Evolutionary conservation across 108 stramenopile genomes (phyloP), one percentile per base, ranked within the genome.

Genomic region (Cyclotella baltica): DNA sequence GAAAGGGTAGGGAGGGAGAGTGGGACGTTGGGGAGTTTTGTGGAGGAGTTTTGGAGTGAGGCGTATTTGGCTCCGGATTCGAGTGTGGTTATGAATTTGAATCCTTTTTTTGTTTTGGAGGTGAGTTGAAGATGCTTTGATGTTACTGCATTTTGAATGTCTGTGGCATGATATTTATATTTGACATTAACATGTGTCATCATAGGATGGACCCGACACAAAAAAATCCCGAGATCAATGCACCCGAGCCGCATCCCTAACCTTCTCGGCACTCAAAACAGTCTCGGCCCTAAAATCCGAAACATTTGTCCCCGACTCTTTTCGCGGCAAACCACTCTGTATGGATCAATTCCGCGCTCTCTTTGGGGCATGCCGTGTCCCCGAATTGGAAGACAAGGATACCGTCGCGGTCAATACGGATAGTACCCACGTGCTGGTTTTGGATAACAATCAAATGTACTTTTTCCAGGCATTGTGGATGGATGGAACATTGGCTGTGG

Each of bases 1-100:
- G 93, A 93, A 22, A 61, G 75, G 40, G 58, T 72, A 28, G 86
- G 89, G 27, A 58, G 80, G 9, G 78, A 76, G 28, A 68, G 67
- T 5, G 89, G 89, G 20, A 77, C 75, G 0, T 61, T 92, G 53
- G 92, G 90, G 27, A 85, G 81, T 30, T 96, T 88, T 76, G 85
- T 96, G 5, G 95, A 96, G 78, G 91, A 92, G 71, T 96, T 94
- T 71, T 96, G 95, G 95, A 86, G 83, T 28, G 95, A 96, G 28
- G 82, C 89, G 37, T 96, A 96, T 71, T 72, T 96, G 16, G 91
- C 89, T n/a, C 93, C 92, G 3, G 92, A 96, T 72, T 72, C 83
- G 0, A 73, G 75, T 25, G 92, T 93, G 1, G 95, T 96, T 9
- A 72, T 96, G 70, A 94, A 96, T 74, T 73, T 96, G 35, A 96